Evolutionary conservation across 2,329 filamentous ascomycete genomes (phyloP), one percentile per base, ranked within the genome.

Genomic region (Endocalyx cinctus): DNA sequence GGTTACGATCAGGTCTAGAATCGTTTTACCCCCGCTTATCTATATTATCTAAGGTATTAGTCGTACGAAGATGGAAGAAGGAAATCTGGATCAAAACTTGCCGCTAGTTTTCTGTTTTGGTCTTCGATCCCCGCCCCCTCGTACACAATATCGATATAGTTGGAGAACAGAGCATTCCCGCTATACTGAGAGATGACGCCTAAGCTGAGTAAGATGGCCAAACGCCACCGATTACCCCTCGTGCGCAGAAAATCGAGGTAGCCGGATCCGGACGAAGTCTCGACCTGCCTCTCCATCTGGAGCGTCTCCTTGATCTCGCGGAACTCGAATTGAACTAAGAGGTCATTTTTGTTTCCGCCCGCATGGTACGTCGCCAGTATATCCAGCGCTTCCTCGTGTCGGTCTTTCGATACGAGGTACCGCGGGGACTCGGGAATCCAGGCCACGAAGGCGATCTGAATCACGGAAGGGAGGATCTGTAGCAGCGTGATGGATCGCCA

Each of bases 131-230:
- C 79, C 31, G 77, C 77, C 30, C 70, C 71, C 25, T 68, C 60
- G 58, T 81, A 81, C 43, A 84, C 69, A 36, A 70, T 64, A 38
- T 77, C 73, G 48, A 79, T 76, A 54, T 83, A 83, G 59, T 83
- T 82, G 42, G 70, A 77, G 50, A 84, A 76, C 2, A 84, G 60
- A 13, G 75, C 78, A 50, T 83, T 84, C 27, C 80, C 79, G 33
- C 72, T 77, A 60, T 80, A 83, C 57, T 84, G 79, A 2, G 77
- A 81, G 50, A 83, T 80, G 45, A 83, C 59, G 48, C 77, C 79
- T 13, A 84, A 66, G 1, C 75, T 80, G 26, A 81, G 55, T 26
- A 82, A 64, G 35, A 84, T 72, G 29, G 72, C 65, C 27, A 84
- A 62, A 10, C 80, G 68, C 64, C 78, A 78, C 33, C 77, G 67